These are phyloP conservation scores for Achaetomium macrosporum DNA, from an alignment of 2,329 filamentous ascomycete genomes.

Conservation along the genomic window DNA sequence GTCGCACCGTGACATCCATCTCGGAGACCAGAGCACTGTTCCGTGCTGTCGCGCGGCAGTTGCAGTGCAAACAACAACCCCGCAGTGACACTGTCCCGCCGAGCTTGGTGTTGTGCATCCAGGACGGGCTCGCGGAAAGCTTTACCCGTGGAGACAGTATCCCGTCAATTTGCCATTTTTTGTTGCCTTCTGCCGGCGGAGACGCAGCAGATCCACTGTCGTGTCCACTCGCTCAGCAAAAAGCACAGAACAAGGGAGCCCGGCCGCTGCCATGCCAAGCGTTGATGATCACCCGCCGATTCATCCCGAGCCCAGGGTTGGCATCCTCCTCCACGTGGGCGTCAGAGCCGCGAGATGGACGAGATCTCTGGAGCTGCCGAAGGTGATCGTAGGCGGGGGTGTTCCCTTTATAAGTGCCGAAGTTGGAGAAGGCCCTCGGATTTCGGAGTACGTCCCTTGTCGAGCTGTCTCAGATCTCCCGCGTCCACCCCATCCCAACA, in stretches of 20 bases:
- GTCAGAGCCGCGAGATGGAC: background rate
- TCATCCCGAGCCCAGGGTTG: too few relatives aligned
- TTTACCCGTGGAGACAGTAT: conserved; percentile 5
- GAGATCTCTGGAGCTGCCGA: background rate
- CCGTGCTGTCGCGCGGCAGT: background rate
- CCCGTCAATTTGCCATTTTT: too few relatives aligned
- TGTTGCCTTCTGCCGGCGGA: background rate
- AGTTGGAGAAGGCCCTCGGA: background rate
- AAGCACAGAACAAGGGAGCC: too few relatives aligned
- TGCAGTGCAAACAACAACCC: background rate
- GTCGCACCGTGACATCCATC: background rate
- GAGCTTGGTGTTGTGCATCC: background rate
- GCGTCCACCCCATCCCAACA: too few relatives aligned
- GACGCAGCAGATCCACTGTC: background rate
- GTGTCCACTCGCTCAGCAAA: too few relatives aligned
- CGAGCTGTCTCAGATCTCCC: background rate
- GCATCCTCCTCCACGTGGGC: too few relatives aligned
- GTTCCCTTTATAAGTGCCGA: background rate
- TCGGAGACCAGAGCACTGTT: background rate
- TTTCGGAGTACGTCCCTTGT: background rate
- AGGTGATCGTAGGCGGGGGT: background rate
- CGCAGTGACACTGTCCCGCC: background rate
- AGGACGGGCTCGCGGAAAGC: conserved; percentile 4
- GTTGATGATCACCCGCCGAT: too few relatives aligned
- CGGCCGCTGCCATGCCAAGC: too few relatives aligned